phyloP scores from a whole-genome alignment of 2,329 filamentous ascomycete species.

The Claviceps sp. region DNA sequence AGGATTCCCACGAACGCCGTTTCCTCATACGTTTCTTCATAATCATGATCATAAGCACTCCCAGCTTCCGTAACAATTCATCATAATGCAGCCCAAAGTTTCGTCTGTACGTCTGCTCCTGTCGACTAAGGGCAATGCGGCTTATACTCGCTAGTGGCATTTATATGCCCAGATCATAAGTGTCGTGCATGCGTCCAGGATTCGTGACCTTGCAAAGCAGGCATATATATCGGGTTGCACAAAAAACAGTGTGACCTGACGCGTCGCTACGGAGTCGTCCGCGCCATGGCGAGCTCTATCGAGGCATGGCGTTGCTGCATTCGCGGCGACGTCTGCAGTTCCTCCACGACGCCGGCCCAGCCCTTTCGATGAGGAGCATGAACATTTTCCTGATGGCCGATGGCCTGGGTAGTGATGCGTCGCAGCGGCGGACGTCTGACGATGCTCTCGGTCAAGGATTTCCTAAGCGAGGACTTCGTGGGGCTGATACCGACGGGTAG shows the following conservation, averaged over 20 bases:
- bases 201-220: not conserved
- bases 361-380: conserved; percentile 35
- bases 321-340: conserved; percentile 46
- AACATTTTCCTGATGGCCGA: conserved; percentile 37
- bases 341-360: conserved; percentile 50
- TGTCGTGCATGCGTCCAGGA: not conserved
- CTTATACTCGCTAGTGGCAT: conserved; percentile 2
- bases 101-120: not conserved
- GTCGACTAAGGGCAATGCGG: conserved; percentile 1
- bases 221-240: not conserved
- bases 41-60: conserved; percentile 13
- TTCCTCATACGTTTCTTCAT: conserved; percentile 8
- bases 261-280: conserved; percentile 9
- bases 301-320: conserved; percentile 50
- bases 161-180: not conserved
- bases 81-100: not conserved
- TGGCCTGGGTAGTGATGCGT: conserved; percentile 38
- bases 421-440: conserved; percentile 34
- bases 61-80: conserved; percentile 1
- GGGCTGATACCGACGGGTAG: conserved; percentile 16
- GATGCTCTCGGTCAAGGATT: conserved; percentile 29
- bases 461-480: conserved; percentile 22
- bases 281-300: conserved; percentile 43
- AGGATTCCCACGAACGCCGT: conserved; percentile 1
- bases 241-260: not conserved